Evolutionary conservation across 1,284 basidiomycete genomes (phyloP), one percentile per base, ranked within the genome.

Genomic region (Rhodotorula sp.): DNA sequence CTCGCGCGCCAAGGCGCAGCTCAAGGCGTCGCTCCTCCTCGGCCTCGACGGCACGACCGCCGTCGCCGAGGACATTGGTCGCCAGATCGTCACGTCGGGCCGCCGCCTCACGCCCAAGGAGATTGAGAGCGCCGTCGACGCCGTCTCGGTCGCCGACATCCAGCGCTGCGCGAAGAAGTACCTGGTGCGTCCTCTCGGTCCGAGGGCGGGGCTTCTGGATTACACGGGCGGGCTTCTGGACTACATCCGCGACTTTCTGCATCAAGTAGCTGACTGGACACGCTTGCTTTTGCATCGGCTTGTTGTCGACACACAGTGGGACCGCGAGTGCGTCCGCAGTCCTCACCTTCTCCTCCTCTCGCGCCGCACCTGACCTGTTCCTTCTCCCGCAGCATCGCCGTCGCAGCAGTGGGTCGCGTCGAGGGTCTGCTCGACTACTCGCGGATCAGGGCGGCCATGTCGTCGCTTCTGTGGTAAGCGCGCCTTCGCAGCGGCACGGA

Each of bases 1-100:
- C 62, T 93, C 96, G 86, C 89, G 95, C 68, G 94, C 95, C 74
- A 98, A 98, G 88, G 92, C 91, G 79, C 95, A 98, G 85, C 88
- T 99, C 80, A 98, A 98, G 87, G 95, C 96, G 63, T 91, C 90
- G 74, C 85, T 98, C 78, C 85, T 99, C 57, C 88, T 99, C 68
- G 87, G 90, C 74, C 85, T 99, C 62, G 97, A 99, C 81, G 96
- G 97, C 61, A 91, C 93, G 50, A 98, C 95, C 60, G 93, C 94
- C 72, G 88, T 97, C 77, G 96, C 97, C 64, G 97, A 99, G 86
- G 97, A 99, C 81, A 96, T 99, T 82, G 97, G 97, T 54, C 87
- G 96, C 80, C 96, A 98, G 83, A 87, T 99, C 74, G 92, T 99
- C 75, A 98, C 95, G 50, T 92, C 89, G 77, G 97, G 97, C 72